Base-by-base conservation (phyloP, 352 stramenopile species). In the Globisporangium abappressorium region DNA sequence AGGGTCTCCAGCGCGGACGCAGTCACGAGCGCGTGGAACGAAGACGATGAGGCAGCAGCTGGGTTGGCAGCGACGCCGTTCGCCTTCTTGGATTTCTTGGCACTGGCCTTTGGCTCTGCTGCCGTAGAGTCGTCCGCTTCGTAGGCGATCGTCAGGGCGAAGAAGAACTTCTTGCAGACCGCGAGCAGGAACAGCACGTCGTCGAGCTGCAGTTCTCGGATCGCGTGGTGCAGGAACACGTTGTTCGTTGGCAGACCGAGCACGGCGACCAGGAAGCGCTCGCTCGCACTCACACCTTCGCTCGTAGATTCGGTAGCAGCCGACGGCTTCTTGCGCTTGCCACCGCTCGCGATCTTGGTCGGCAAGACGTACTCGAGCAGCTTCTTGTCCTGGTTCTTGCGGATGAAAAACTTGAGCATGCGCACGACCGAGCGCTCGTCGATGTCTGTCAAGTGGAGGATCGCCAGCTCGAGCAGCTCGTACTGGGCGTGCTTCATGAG, bases 151-250 rank as follows among this genome's bases (percentile, higher is more conserved):
- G 71, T 78, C 41, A 80, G 62, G 43, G 78, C 70, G 51, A 84
- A 73, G 69, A 91, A 70, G 46, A 86, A 79, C 73, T 92, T 92
- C 62, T 92, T 89, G 64, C 86, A 90, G 0, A 91, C 70, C 0
- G 82, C 81, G 14, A 95, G 66, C 43, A 95, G 57, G 24, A 89
- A 77, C 43, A 93, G 61, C 57, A 90, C 85, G 33, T 95, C 87
- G 18, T 83, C 70, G 8, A 93, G 68, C 63, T 86, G 67, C n/a
- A 95, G 60, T 58, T 87, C 76, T 22, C 79, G 82, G 68, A 93
- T 87, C 28, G 87, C 87, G 55, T 80, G 82, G 69, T 93, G 87
- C 47, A 95, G 76, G 65, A 95, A 95, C 53, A 93, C 84, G 28
- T 51, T 77, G 68, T 91, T 92, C 34, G 81, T 89, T 1, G 87